Base-by-base conservation (phyloP, 2,329 filamentous ascomycete species). In the Fusarium transvaalense region DNA sequence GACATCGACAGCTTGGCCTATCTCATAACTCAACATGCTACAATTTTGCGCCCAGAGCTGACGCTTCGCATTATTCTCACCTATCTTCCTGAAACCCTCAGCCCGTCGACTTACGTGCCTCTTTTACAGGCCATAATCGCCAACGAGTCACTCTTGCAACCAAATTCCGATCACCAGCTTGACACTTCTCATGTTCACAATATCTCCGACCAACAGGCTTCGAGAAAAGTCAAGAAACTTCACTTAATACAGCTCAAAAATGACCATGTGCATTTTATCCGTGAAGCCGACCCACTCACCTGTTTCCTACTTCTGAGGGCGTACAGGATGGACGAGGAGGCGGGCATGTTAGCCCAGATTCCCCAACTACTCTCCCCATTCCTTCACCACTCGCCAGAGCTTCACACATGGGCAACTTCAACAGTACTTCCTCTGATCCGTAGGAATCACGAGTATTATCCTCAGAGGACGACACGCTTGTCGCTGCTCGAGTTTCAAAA, bases 11-110 rank as follows among this genome's bases (percentile, higher is more conserved):
- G 85, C 68, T 81, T 96, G 62, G 84, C 86, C 58, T 82, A 82
- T 54, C 82, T 96, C 65, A 84, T 88, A 53, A 82, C 85, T 23
- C 81, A 83, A 38, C 82, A 91, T 71, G 78, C 80, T 54, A 81
- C 85, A 56, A 83, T 89, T 37, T 82, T 96, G 56, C 83, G 85
- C 29, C 84, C 86, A 43, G 88, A 91, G 58, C 81, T 93, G 15
- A 76, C 92, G 25, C 83, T 96, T 60, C 89, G 91, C 43, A 89
- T 96, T 54, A 80, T 97, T 23, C 84, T 97, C 45, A 92, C 90
- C 21, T 92, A 91, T 75, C 84, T 97, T 1, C 93, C 93, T 27
- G 92, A 95, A 78, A 90, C 86, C 42, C 75, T 88, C 7, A 86
- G 86, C 7, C 88, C 92, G 7, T 79, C 79, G n/a, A 76, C 82